These are phyloP conservation scores for Vigna radiata DNA, from an alignment of 306 rosid species.

Conservation along the genomic window DNA sequence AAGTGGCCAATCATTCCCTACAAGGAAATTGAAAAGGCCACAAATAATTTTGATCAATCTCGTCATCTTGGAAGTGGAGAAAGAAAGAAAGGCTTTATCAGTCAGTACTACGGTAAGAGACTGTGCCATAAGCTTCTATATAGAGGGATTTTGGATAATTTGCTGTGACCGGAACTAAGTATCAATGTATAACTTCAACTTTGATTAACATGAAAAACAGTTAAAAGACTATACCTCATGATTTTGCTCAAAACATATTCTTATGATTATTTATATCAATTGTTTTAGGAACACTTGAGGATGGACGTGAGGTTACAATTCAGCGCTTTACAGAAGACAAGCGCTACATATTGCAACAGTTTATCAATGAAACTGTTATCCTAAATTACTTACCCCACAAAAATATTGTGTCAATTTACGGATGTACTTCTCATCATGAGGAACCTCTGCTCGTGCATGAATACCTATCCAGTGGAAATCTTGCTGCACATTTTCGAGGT, in stretches of 20 bases:
- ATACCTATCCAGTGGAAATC: constrained; percentile 37
- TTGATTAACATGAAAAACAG: neutral
- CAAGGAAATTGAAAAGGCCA: constrained; percentile 7
- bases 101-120: constrained; percentile 24
- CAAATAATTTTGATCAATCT: constrained; percentile 23
- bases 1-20: constrained; percentile 21
- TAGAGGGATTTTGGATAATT: no score
- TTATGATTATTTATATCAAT: neutral
- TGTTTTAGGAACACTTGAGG: constrained; percentile 37
- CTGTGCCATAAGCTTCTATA: neutral
- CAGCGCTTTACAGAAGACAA: neutral
- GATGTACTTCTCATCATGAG: neutral
- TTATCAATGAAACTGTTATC: constrained; percentile 10
- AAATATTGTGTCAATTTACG: constrained; percentile 41
- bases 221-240: neutral
- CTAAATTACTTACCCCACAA: constrained; percentile 28
- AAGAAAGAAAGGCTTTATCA: neutral
- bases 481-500: constrained; percentile 30
- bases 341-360: constrained; percentile 8
- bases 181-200: neutral
- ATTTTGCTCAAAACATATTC: neutral
- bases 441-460: constrained; percentile 37
- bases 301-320: constrained; percentile 34
- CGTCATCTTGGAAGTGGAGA: neutral
- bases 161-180: neutral